Percentiles rank a stretch among this genome's conserved stretches.
phyloP scores from a whole-genome alignment of 129 eudicot species.

The Mikania micrantha region DNA sequence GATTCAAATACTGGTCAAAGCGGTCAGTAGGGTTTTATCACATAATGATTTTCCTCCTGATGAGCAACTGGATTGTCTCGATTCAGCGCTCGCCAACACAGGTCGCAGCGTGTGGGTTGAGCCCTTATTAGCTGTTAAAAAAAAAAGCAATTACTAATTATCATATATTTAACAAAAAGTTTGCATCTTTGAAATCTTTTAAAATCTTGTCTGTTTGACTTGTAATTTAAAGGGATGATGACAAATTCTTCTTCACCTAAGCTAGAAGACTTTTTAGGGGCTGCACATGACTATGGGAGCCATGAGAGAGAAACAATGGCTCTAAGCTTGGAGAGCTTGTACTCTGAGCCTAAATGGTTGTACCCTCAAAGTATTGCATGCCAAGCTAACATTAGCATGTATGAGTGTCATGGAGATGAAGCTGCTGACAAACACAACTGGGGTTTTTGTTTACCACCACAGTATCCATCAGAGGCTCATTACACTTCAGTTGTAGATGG shows the following conservation, averaged over 20 bases:
- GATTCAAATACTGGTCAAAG: no score
- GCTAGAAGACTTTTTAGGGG: slow-evolving; percentile 65
- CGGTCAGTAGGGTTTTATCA: no score
- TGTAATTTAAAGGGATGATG: slow-evolving; percentile 26
- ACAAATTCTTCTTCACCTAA: slow-evolving; percentile 43
- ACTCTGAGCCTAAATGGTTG: slow-evolving; percentile 32
- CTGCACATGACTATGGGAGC: slow-evolving; percentile 28
- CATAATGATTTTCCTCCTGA: no score
- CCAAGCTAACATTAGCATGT: slow-evolving; percentile 19
- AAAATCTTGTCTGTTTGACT: no score
- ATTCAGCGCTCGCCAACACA: no score
- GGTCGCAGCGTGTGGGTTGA: no score
- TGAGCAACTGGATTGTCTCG: no score
- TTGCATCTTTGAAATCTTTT: slow-evolving; percentile 2
- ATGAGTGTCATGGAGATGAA: slow-evolving; percentile 27
- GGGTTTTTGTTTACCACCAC: neutral
- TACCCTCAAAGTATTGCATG: slow-evolving; percentile 25
- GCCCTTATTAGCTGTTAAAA: no score
- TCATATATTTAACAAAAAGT: slow-evolving; percentile 4
- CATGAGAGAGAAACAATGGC: slow-evolving; percentile 42
- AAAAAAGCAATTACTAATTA: no score
- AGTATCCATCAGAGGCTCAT: no score
- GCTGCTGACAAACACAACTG: slow-evolving; percentile 14
- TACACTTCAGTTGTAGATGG: no score
- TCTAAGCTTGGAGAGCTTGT: slow-evolving; percentile 54